phyloP scores from a whole-genome alignment of 768 basidiomycete genomes.

The Tephrocybe sp. region DNA sequence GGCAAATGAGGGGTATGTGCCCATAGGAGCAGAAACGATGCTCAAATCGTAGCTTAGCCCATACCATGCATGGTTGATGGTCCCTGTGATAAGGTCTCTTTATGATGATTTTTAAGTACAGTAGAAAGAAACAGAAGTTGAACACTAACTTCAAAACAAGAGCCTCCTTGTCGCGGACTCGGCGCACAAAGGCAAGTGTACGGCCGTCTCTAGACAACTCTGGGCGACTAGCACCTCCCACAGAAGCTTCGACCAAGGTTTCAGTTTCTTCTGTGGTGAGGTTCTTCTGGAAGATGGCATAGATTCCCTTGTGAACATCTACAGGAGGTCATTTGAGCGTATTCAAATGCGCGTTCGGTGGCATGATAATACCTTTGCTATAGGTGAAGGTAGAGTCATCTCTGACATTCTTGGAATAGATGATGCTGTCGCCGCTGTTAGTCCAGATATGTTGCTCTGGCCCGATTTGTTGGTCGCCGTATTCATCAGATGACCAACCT shows the following conservation, averaged over 20 bases:
- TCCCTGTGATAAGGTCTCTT: slow-evolving; percentile 68
- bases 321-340: background rate
- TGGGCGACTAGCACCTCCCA: slow-evolving; percentile 74
- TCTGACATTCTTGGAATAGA: slow-evolving; percentile 63
- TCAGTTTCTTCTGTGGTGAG: slow-evolving; percentile 52
- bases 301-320: slow-evolving; percentile 73
- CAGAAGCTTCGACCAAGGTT: slow-evolving; percentile 50
- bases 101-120: background rate
- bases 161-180: slow-evolving; percentile 70
- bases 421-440: slow-evolving; percentile 47
- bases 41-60: slow-evolving; percentile 69
- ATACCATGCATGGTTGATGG: slow-evolving; percentile 62
- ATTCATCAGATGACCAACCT: slow-evolving; percentile 60
- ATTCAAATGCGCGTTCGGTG: background rate
- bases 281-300: slow-evolving; percentile 68
- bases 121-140: background rate
- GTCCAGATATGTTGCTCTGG: slow-evolving; percentile 70
- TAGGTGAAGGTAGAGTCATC: slow-evolving; percentile 53
- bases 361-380: slow-evolving; percentile 54
- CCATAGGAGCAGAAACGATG: slow-evolving; percentile 68
- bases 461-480: slow-evolving; percentile 70
- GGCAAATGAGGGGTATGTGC: slow-evolving; percentile 74
- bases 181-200: slow-evolving; percentile 72
- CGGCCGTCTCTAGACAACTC: slow-evolving; percentile 66
- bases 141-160: slow-evolving; percentile 63